Percentiles rank a stretch among this genome's conserved stretches.
phyloP scores from a whole-genome alignment of 768 basidiomycete genomes.

The Sarcomyxa edulis region DNA sequence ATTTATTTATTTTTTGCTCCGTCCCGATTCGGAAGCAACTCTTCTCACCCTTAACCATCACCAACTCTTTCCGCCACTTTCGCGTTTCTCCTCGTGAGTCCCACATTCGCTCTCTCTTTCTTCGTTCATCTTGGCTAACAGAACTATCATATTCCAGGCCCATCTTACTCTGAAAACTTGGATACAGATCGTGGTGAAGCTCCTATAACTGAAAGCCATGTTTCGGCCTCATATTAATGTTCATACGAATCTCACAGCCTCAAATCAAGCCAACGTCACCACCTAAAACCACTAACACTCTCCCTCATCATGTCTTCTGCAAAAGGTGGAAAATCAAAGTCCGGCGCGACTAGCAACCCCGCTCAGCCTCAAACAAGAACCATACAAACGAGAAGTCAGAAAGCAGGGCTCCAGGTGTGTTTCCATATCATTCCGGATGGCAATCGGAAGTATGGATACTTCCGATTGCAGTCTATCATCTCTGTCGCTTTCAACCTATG shows the following conservation, averaged over 20 bases:
- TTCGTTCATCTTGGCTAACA: too few relatives aligned
- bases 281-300: background rate
- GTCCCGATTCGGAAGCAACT: background rate
- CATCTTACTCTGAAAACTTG: background rate
- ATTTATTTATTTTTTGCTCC: background rate
- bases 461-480: background rate
- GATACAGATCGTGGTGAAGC: background rate
- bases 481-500: background rate
- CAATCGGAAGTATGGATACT: too few relatives aligned
- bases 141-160: background rate
- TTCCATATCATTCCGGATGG: conserved; percentile 1
- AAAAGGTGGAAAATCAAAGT: conserved; percentile 60
- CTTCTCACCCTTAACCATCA: conserved; percentile 8
- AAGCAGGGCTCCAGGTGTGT: conserved; percentile 81
- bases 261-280: background rate
- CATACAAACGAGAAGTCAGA: conserved; percentile 62
- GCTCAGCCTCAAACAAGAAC: conserved; percentile 7
- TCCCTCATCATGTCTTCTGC: conserved; percentile 35
- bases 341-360: conserved; percentile 44
- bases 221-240: background rate
- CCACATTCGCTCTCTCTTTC: background rate
- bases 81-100: conserved; percentile 6
- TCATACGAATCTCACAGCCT: background rate
- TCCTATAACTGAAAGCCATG: too few relatives aligned
- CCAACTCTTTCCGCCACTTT: conserved; percentile 6